Evolutionary conservation across 352 stramenopile species (phyloP).

Genomic region (Phytophthora rubi): DNA sequence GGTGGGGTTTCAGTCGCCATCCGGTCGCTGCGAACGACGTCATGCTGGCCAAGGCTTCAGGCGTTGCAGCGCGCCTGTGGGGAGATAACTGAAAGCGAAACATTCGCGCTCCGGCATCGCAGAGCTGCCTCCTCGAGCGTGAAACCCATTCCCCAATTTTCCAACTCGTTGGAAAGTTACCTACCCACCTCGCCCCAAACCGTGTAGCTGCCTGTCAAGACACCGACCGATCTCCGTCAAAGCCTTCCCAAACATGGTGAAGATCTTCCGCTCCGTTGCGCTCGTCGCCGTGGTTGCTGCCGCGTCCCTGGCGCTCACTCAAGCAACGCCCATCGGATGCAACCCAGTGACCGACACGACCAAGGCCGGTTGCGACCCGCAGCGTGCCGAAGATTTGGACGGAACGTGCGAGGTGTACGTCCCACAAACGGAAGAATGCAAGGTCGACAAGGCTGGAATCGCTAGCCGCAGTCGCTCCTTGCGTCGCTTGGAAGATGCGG

Average conservation of each 20-base stretch:
- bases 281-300: slow-evolving; percentile 19
- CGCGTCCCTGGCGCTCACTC: slow-evolving; percentile 2
- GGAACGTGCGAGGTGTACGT: slow-evolving; percentile 9
- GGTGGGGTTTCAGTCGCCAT: slow-evolving; percentile 25
- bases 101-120: slow-evolving; percentile 19
- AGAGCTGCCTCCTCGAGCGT: slow-evolving; percentile 4
- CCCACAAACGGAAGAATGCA: slow-evolving; percentile 15
- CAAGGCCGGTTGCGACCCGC: slow-evolving; percentile 30
- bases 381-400: slow-evolving; percentile 13
- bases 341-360: slow-evolving; percentile 36
- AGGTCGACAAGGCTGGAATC: slow-evolving; percentile 1
- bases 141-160: slow-evolving; percentile 44
- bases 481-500: slow-evolving; percentile 33
- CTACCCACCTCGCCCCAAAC: neutral
- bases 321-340: slow-evolving; percentile 20
- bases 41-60: slow-evolving; percentile 11
- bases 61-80: slow-evolving; percentile 2
- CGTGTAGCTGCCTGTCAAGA: neutral
- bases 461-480: slow-evolving; percentile 1
- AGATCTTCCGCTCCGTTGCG: slow-evolving; percentile 19
- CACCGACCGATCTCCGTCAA: neutral
- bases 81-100: slow-evolving; percentile 26
- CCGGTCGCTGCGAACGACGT: slow-evolving; percentile 17
- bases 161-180: slow-evolving; percentile 40
- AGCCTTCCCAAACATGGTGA: slow-evolving; percentile 21